Evolutionary conservation across 306 rosid genomes (phyloP).

Genomic region (Sechiopsis laciniata): DNA sequence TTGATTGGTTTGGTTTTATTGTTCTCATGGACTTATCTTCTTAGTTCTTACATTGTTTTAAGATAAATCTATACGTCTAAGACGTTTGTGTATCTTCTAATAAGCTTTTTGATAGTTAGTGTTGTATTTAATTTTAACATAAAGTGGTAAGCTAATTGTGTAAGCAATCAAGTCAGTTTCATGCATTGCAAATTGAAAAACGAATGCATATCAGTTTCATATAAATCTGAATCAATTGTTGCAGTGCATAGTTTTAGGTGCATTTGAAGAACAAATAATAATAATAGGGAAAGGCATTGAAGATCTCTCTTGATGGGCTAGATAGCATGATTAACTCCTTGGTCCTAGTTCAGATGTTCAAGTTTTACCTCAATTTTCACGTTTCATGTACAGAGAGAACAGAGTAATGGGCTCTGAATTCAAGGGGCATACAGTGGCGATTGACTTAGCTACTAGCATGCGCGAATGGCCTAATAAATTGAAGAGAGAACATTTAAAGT

Average conservation of each 20-base stretch:
- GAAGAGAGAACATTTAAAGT: neutral
- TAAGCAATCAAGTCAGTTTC: neutral
- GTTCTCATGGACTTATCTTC: no score
- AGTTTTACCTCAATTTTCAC: neutral
- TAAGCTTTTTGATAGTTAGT: neutral
- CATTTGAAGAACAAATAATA: neutral
- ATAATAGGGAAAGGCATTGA: neutral
- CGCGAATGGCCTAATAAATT: neutral
- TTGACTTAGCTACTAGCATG: neutral
- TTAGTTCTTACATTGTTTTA: no score
- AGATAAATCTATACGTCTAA: no score
- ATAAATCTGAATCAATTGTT: neutral
- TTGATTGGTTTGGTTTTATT: no score
- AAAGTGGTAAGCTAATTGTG: neutral
- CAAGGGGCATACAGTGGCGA: neutral
- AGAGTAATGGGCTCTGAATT: neutral
- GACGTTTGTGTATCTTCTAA: neutral
- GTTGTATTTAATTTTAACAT: no score
- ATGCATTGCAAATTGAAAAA: neutral
- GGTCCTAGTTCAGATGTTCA: neutral
- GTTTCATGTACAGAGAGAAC: neutral
- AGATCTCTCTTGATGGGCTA: neutral
- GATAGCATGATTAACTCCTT: neutral
- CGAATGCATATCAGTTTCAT: neutral
- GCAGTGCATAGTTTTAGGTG: neutral